Evolutionary conservation across 768 basidiomycete genomes (phyloP), one percentile per base, ranked within the genome.

Genomic region (Tulasnella sp.): DNA sequence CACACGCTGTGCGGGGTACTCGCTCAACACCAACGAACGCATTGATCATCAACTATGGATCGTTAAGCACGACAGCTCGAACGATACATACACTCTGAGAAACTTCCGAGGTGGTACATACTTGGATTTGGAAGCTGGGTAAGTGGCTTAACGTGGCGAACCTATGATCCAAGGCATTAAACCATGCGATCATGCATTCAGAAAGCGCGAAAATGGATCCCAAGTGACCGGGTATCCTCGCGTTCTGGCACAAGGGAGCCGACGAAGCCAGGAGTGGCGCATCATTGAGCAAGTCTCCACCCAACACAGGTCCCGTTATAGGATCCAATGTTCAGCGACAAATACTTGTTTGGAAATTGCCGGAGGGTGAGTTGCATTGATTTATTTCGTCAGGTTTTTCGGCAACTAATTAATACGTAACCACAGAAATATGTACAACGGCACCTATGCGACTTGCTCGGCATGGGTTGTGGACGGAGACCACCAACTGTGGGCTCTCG

Each of bases 31-130:
- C 1, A 34, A 69, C 64, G 64, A 34, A 0, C 6, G 28, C 64
- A 69, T 69, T 34, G 64, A 69, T 37, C 64, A 69, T 37, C 64
- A 69, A 37, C 31, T 69, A 69, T 69, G 64, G 64, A 69, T 69
- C 34, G 28, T 69, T 11, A 69, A 28, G 64, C 14, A 34, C 18
- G 31, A 69, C 34, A 37, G 2, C 34, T 69, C 64, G 2, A 69
- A 69, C 64, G 34, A 69, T 16, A 69, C 64, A 6, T 69, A 69
- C 34, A 69, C 64, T 18, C 34, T 69, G 12, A 28, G 16, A 69
- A 69, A 69, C 31, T 14, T 31, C 7, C 28, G 64, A 37, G 64
- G 64, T 14, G 64, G 64, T 34, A 69, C 64, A 69, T 69, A 31
- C 64, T 37, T 69, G 20, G 64, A 69, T 20, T 37, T 69, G 64